phyloP scores from a whole-genome alignment of 2,329 filamentous ascomycete genomes.

The Periconia sp. region DNA sequence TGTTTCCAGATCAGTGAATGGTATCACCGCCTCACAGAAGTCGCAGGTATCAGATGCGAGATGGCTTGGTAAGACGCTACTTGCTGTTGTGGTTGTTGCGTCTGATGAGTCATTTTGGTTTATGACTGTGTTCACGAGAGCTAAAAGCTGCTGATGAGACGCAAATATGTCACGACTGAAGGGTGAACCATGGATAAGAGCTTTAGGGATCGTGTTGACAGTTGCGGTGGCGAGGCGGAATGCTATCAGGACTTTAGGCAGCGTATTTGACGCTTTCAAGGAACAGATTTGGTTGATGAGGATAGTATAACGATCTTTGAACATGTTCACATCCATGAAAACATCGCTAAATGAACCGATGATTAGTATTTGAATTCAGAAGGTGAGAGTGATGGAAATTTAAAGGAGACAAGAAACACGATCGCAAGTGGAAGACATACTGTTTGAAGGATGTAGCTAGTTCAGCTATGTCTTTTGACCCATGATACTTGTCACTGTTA shows the following conservation, averaged over 20 bases:
- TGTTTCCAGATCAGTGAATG: conserved; percentile 50
- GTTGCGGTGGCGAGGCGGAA: conserved; percentile 29
- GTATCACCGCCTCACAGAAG: conserved; percentile 53
- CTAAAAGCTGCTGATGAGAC: conserved; percentile 21
- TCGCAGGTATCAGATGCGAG: conserved; percentile 51
- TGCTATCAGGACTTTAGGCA: conserved; percentile 31
- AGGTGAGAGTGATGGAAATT: not conserved
- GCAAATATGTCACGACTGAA: conserved; percentile 26
- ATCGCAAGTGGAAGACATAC: not conserved
- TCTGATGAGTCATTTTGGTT: not conserved
- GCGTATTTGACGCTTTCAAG: conserved; percentile 13
- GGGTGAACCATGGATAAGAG: conserved; percentile 13
- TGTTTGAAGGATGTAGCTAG: conserved; percentile 21
- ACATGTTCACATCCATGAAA: conserved; percentile 27
- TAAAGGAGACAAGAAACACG: not conserved
- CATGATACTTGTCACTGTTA: not conserved
- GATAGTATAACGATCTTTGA: conserved; percentile 35
- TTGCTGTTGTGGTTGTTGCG: not conserved
- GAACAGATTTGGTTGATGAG: conserved; percentile 32
- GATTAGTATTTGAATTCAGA: not conserved
- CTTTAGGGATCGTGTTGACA: conserved; percentile 14
- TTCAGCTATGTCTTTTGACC: conserved; percentile 3
- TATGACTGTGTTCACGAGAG: conserved; percentile 20
- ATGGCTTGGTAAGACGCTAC: not conserved
- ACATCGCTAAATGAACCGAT: not conserved